Conservation (phyloP, 768 basidiomycete genomes). For the Podaxis sp. region DNA sequence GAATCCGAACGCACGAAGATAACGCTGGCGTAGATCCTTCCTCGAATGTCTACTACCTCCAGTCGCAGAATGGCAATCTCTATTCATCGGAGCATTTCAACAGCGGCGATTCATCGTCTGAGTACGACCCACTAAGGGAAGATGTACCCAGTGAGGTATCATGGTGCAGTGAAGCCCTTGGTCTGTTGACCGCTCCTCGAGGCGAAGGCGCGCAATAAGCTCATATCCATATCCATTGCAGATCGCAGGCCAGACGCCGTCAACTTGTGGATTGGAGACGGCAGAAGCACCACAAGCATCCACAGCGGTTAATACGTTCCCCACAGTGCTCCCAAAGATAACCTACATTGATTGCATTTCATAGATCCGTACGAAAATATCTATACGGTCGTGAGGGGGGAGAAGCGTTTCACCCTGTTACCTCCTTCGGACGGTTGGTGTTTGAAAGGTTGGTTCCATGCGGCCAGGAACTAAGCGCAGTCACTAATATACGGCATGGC, state of each 20-base stretch:
- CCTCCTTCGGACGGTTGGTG: conserved; percentile 90
- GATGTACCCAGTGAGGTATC: conserved; percentile 68
- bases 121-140: conserved; percentile 58
- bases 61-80: conserved; percentile 91
- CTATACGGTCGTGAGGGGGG: conserved; percentile 81
- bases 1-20: not conserved
- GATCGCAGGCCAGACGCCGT: conserved; percentile 80
- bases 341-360: not conserved
- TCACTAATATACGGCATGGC: conserved; percentile 9
- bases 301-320: conserved; percentile 64
- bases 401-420: conserved; percentile 82
- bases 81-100: conserved; percentile 39
- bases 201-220: conserved; percentile 1
- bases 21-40: not conserved
- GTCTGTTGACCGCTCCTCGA: conserved; percentile 37
- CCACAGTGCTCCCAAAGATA: not conserved
- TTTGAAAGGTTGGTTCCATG: conserved; percentile 56
- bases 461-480: conserved; percentile 2
- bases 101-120: conserved; percentile 38
- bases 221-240: conserved; percentile 19
- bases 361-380: conserved; percentile 92
- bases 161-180: conserved; percentile 79
- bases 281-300: conserved; percentile 74
- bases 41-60: conserved; percentile 64
- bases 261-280: conserved; percentile 90